phyloP scores from a whole-genome alignment of 306 rosid species.

The Prunus mume region DNA sequence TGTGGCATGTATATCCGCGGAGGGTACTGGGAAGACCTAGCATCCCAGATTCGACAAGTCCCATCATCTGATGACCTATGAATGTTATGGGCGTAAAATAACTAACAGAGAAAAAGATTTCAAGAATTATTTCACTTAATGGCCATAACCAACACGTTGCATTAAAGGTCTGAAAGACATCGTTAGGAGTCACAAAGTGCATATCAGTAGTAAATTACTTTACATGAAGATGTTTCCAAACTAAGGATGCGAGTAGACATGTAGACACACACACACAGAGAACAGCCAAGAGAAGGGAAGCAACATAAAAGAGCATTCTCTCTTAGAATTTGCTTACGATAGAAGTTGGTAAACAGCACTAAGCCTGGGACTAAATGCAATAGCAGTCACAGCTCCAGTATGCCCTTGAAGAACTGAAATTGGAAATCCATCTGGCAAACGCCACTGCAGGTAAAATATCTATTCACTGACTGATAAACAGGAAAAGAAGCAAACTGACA shows the following conservation, averaged over 20 bases:
- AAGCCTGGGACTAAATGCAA: constrained; percentile 82
- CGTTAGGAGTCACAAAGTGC: constrained; percentile 2
- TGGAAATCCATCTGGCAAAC: constrained; percentile 84
- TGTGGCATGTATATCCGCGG: constrained; percentile 69
- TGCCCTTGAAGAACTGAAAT: constrained; percentile 89
- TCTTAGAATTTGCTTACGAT: constrained; percentile 58
- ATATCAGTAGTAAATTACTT: neutral
- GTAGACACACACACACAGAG: neutral
- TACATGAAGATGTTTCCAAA: neutral
- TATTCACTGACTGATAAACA: constrained; percentile 23
- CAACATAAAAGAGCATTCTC: constrained; percentile 20
- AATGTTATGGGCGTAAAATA: constrained; percentile 15
- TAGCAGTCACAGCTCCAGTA: constrained; percentile 79
- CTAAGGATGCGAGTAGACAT: neutral
- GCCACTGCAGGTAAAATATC: constrained; percentile 63
- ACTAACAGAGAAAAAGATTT: neutral
- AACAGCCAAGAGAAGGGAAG: constrained; percentile 12
- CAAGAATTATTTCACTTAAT: neutral
- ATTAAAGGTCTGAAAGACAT: constrained; percentile 4
- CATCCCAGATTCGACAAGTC: constrained; percentile 94
- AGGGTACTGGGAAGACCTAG: constrained; percentile 56
- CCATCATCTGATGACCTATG: constrained; percentile 90
- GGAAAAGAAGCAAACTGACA: constrained; percentile 7
- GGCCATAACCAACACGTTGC: constrained; percentile 4
- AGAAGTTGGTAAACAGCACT: constrained; percentile 59